Percentiles rank a stretch among this genome's conserved stretches.
These are phyloP conservation scores for Alnus rubra DNA, from an alignment of 306 rosid genomes.

Conservation along the genomic window DNA sequence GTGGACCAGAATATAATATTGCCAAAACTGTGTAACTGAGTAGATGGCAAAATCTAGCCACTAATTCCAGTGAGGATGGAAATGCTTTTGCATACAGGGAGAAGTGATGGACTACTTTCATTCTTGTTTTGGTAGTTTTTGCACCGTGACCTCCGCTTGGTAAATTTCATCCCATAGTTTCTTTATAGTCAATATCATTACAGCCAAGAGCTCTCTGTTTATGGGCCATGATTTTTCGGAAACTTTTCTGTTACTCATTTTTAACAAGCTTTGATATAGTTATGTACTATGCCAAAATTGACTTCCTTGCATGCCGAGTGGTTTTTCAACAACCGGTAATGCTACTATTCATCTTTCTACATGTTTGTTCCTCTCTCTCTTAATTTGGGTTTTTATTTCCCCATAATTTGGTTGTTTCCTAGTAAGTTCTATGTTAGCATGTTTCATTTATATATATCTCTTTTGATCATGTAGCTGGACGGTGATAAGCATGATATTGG, in stretches of 20 bases:
- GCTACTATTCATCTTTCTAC: not conserved
- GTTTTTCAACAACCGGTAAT: not conserved
- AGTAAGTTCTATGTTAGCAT: slow-evolving; percentile 7
- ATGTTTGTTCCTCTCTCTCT: not conserved
- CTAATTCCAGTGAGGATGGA: not conserved
- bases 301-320: not conserved
- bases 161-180: not conserved
- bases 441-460: slow-evolving; percentile 2
- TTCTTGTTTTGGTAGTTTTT: not conserved
- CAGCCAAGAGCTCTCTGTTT: not conserved
- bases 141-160: not conserved
- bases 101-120: not conserved
- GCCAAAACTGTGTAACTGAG: not conserved
- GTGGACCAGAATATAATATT: no score
- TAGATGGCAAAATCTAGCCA: not conserved
- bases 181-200: not conserved
- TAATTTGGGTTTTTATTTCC: no score
- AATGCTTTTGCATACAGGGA: not conserved
- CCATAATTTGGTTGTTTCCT: not conserved
- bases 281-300: not conserved
- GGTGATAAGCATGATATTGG: slow-evolving; percentile 46
- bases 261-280: not conserved
- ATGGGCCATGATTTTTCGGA: not conserved
- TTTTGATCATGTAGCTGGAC: slow-evolving; percentile 67
- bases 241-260: not conserved